Percentiles rank a stretch among this genome's conserved stretches.
phyloP scores from a whole-genome alignment of 768 basidiomycete species.

The Mycena haematopus region DNA sequence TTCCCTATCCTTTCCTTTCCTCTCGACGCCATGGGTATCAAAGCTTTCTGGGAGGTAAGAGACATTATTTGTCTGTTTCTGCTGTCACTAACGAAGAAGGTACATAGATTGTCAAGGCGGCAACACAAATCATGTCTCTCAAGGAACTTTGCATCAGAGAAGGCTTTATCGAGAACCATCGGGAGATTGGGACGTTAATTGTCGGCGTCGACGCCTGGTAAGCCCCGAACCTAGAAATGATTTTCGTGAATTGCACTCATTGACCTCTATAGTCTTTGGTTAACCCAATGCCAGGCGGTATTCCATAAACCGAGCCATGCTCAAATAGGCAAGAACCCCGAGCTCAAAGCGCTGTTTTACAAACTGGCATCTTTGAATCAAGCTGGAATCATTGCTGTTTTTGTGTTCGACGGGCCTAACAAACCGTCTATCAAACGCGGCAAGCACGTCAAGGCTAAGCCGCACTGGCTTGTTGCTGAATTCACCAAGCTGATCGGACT shows the following conservation, averaged over 20 bases:
- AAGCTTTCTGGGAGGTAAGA: too few relatives aligned
- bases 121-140: not conserved
- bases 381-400: constrained; percentile 46
- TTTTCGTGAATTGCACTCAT: not conserved
- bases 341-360: constrained; percentile 51
- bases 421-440: constrained; percentile 51
- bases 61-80: too few relatives aligned
- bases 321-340: constrained; percentile 48
- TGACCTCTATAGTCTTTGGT: constrained; percentile 13
- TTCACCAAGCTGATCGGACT: not conserved
- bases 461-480: not conserved
- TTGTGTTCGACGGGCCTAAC: constrained; percentile 57
- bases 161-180: not conserved
- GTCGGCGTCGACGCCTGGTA: constrained; percentile 4
- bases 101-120: not conserved
- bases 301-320: constrained; percentile 25
- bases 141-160: not conserved
- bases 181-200: not conserved
- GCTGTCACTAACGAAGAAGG: too few relatives aligned
- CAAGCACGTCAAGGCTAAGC: constrained; percentile 31
- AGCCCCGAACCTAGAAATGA: not conserved
- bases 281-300: constrained; percentile 18
- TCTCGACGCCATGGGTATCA: too few relatives aligned
- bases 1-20: too few relatives aligned
- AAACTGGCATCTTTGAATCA: constrained; percentile 45